Conservation (phyloP, 345 rosid genomes). For the Citrus mangshanensis region DNA sequence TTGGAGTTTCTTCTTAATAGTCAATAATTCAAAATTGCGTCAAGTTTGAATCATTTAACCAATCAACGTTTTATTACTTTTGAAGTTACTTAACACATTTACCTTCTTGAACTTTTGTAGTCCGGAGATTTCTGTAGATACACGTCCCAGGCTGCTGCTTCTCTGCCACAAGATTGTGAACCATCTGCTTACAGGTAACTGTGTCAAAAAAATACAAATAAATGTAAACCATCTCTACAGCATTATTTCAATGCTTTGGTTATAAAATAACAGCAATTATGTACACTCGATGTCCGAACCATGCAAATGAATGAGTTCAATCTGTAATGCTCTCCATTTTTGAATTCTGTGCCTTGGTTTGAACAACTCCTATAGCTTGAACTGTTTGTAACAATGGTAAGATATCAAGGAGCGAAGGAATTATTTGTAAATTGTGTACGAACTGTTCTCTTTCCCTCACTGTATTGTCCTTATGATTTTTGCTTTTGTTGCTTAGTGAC, state of each 20-base stretch:
- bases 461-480: neutral
- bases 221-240: neutral
- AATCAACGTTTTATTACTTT: neutral
- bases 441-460: neutral
- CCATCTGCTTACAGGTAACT: slow-evolving; percentile 31
- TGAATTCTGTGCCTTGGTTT: neutral
- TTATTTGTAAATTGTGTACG: too few species aligned
- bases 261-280: neutral
- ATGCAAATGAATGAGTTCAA: neutral
- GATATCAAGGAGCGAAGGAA: too few species aligned
- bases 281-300: neutral
- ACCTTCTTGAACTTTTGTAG: slow-evolving; percentile 12
- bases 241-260: neutral
- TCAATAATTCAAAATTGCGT: neutral
- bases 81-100: too few species aligned
- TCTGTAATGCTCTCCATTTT: neutral
- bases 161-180: slow-evolving; percentile 21
- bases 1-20: too few species aligned
- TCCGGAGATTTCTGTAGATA: slow-evolving; percentile 16
- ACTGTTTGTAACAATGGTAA: too few species aligned
- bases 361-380: too few species aligned
- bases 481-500: slow-evolving; percentile 6
- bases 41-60: neutral
- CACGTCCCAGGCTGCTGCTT: slow-evolving; percentile 39
- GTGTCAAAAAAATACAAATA: neutral